These are phyloP conservation scores for Ganoderma meredithae DNA, from an alignment of 1,284 basidiomycete species.

Conservation along the genomic window DNA sequence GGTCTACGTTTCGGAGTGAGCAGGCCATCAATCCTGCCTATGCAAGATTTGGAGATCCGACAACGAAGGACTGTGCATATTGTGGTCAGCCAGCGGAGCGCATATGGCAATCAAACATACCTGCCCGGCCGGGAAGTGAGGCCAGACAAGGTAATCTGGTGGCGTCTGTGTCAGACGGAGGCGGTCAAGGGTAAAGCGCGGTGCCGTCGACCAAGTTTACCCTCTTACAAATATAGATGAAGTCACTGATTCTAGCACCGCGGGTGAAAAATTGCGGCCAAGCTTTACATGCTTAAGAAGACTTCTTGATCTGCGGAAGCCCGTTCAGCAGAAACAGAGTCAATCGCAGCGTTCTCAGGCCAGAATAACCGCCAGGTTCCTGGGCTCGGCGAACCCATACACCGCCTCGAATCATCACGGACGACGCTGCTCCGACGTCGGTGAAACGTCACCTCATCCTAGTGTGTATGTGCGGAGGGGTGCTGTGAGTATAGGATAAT, in stretches of 20 bases:
- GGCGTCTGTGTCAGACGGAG: background rate
- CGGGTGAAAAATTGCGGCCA: background rate
- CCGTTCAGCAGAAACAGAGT: constrained; percentile 1
- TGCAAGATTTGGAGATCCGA: constrained; percentile 2
- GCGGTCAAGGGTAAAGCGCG: background rate
- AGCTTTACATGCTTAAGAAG: background rate
- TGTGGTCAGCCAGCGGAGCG: constrained; percentile 9
- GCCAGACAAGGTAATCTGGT: background rate
- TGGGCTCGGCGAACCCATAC: constrained; percentile 1
- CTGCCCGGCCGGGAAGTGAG: background rate
- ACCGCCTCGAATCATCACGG: constrained; percentile 13
- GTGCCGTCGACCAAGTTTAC: background rate
- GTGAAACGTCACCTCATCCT: constrained; percentile 12
- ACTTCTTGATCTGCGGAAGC: constrained; percentile 9
- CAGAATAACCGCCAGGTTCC: background rate
- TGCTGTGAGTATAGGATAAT: constrained; percentile 13
- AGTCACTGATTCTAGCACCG: background rate
- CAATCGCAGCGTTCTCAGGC: background rate
- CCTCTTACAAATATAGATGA: background rate
- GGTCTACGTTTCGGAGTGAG: constrained; percentile 9
- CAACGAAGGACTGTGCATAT: constrained; percentile 10
- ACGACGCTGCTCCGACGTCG: constrained; percentile 15
- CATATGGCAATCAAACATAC: constrained; percentile 10
- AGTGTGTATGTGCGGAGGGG: constrained; percentile 11
- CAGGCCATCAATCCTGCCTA: constrained; percentile 12